phyloP scores from a whole-genome alignment of 805 yeast genomes.

The Candida nanaspora region DNA sequence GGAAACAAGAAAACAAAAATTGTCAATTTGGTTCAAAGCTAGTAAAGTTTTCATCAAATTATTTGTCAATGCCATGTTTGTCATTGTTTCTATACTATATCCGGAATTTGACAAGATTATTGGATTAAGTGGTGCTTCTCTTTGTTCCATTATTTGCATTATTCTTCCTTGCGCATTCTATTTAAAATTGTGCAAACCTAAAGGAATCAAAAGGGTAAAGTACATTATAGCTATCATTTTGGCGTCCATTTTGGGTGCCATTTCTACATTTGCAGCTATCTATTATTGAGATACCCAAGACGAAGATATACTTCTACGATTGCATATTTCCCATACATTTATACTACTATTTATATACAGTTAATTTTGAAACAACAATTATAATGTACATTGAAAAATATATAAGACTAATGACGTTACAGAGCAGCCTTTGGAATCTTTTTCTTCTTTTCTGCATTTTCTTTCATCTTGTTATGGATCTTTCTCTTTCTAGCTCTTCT shows the following conservation, averaged over 20 bases:
- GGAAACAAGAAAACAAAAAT: constrained; percentile 1
- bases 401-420: not conserved
- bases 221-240: constrained; percentile 36
- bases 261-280: constrained; percentile 59
- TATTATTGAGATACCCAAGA: not conserved
- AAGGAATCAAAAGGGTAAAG: constrained; percentile 36
- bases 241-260: constrained; percentile 41
- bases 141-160: constrained; percentile 74
- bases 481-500: constrained; percentile 83
- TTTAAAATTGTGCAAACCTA: constrained; percentile 47
- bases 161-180: constrained; percentile 77
- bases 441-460: constrained; percentile 22
- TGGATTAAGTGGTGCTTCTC: constrained; percentile 77
- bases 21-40: constrained; percentile 4
- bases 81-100: constrained; percentile 57
- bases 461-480: constrained; percentile 28
- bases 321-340: too few relatives aligned
- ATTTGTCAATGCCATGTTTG: constrained; percentile 55
- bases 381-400: not conserved
- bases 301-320: too few relatives aligned
- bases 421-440: constrained; percentile 7
- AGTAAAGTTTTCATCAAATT: constrained; percentile 28
- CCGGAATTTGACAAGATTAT: constrained; percentile 83
- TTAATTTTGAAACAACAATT: too few relatives aligned
- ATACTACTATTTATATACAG: too few relatives aligned